Conservation (phyloP, 1,284 basidiomycete species). For the Pyrrhoderma noxium region DNA sequence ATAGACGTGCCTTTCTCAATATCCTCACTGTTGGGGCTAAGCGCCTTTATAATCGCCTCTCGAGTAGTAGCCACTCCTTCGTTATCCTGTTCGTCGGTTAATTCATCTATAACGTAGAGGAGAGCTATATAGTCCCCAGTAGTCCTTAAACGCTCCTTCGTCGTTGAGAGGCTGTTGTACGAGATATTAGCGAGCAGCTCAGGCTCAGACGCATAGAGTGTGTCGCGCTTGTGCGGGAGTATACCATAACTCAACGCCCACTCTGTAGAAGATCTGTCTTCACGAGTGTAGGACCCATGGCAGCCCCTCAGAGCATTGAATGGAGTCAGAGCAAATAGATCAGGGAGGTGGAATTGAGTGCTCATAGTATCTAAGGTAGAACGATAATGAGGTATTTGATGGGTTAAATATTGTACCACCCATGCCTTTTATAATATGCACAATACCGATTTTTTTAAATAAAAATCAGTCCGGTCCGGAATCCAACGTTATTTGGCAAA, state of each 20-base stretch:
- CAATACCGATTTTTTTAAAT: no score
- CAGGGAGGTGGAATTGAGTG: conserved; percentile 14
- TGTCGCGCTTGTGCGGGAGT: no score
- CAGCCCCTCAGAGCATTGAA: conserved; percentile 23
- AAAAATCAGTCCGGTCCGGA: no score
- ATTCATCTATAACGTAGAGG: conserved; percentile 64
- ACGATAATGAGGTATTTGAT: no score
- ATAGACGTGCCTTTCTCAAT: no score
- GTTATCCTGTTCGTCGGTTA: conserved; percentile 58
- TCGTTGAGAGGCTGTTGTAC: no score
- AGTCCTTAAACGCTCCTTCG: conserved; percentile 42
- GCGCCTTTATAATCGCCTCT: conserved; percentile 44
- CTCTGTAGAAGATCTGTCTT: neutral
- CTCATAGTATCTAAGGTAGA: no score
- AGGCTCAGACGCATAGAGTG: no score
- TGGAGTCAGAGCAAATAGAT: conserved; percentile 17
- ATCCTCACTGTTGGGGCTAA: conserved; percentile 23
- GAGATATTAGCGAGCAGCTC: no score
- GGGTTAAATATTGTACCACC: no score
- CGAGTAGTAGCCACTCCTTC: conserved; percentile 35
- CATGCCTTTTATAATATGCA: no score
- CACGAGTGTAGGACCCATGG: neutral
- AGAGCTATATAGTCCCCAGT: conserved; percentile 58
- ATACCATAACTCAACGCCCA: neutral
- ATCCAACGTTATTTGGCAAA: no score